Evolutionary conservation across 345 rosid species (phyloP).

Genomic region (Firmiana major): DNA sequence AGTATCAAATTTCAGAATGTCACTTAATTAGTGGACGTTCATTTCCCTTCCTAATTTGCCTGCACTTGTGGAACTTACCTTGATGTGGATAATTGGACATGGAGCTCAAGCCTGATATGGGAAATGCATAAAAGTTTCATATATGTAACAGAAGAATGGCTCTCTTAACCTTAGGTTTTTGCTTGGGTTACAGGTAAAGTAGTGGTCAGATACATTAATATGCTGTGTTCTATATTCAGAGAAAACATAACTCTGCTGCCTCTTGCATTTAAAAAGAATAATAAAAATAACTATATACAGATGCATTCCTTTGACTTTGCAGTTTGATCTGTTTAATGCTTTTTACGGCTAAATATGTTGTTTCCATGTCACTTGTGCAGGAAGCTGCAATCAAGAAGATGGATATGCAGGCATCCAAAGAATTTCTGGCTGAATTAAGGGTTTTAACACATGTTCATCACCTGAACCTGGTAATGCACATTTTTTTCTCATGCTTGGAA

Average conservation of each 20-base stretch:
- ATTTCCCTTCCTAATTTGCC: neutral
- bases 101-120: neutral
- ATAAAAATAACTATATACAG: neutral
- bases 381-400: conserved; percentile 98
- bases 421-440: conserved; percentile 87
- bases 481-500: neutral
- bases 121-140: conserved; percentile 2
- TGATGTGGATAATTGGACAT: neutral
- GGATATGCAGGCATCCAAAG: conserved; percentile 94
- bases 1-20: conserved; percentile 2
- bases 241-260: neutral
- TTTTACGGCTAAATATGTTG: neutral
- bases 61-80: neutral
- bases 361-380: conserved; percentile 37
- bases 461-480: conserved; percentile 71
- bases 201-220: neutral
- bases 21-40: neutral
- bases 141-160: neutral
- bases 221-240: neutral
- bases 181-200: neutral
- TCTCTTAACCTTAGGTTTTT: neutral
- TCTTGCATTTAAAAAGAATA: neutral
- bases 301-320: neutral
- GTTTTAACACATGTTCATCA: conserved; percentile 92
- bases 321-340: conserved; percentile 3